Base-by-base conservation (phyloP, 164 flowering plant species). In the Aristolochia contorta region DNA sequence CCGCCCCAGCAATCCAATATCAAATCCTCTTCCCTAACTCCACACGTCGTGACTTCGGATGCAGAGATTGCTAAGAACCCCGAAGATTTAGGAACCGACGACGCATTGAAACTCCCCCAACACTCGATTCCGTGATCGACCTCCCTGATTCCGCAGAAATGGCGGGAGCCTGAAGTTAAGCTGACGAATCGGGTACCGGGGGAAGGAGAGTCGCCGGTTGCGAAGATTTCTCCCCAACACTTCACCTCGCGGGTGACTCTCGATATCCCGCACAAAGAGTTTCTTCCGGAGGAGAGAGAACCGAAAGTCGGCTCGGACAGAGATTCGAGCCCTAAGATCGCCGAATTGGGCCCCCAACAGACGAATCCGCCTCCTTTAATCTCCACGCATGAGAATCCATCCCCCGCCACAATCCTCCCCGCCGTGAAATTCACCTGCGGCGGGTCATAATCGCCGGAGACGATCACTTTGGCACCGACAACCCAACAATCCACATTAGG, bases 401-500 rank as follows among this genome's bases (percentile, higher is more conserved):
- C 90, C 0, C 97, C 97, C 6, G 96, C 79, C 50, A 88, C 90
- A 67, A 87, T 72, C 69, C 69, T 63, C 21, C 59, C 66, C 54
- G 78, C 64, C 32, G 58, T 65, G 18, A 71, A 65, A 53, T 16
- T 59, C 53, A 56, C 72, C 19, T 68, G 30, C 33, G 48, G 54
- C 37, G 72, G 69, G 67, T 74, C 67, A 18, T 54, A 68, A 19
- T 75, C 66, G 54, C 41, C 67, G 20, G 41, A 24, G 5, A 47
- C 61, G 49, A 61, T 71, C 6, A 59, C 43, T 19, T 24, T 55
- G 19, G 27, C 57, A 55, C 61, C 62, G 20, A 88, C 70, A 13
- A 75, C 84, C 96, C 96, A 91, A 41, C 97, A 91, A 69, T 91
- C 97, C 41, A 91, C 83, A 2, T 61, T 60, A 0, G 89, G 88